phyloP scores from a whole-genome alignment of 106 monocot genomes.

The Triglochin maritima region DNA sequence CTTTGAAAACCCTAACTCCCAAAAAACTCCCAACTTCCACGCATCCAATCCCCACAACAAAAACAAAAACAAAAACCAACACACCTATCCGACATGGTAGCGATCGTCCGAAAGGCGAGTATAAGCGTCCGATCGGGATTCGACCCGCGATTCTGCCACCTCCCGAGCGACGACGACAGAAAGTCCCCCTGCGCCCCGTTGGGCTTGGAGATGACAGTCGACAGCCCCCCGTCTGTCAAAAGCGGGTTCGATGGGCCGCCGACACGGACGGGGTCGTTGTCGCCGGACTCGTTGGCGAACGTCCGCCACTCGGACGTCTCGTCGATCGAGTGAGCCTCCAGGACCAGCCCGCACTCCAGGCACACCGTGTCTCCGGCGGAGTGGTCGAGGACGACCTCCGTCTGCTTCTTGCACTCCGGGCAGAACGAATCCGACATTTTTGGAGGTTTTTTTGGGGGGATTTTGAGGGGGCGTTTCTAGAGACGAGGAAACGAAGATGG shows the following conservation, averaged over 20 bases:
- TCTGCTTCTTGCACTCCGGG: conserved; percentile 21
- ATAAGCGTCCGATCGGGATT: conserved; percentile 36
- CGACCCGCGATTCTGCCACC: conserved; percentile 42
- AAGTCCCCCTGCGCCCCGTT: conserved; percentile 30
- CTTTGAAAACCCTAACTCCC: too few species aligned
- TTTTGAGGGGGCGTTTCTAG: too few species aligned
- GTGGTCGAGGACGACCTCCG: conserved; percentile 26
- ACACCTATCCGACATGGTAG: conserved; percentile 53
- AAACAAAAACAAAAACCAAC: background rate
- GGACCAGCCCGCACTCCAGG: conserved; percentile 52
- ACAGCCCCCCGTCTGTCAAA: conserved; percentile 46
- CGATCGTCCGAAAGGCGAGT: conserved; percentile 30
- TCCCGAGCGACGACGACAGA: conserved; percentile 38
- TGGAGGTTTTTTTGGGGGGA: too few species aligned
- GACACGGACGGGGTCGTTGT: conserved; percentile 57
- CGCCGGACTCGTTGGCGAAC: conserved; percentile 47
- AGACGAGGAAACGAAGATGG: too few species aligned
- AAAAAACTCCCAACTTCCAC: too few species aligned
- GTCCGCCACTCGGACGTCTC: conserved; percentile 65
- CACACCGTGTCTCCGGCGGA: conserved; percentile 60
- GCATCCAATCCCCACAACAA: too few species aligned
- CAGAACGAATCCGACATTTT: conserved; percentile 21
- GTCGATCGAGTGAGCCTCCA: conserved; percentile 54
- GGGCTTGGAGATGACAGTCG: conserved; percentile 46
- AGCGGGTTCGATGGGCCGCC: conserved; percentile 53